Conservation (phyloP, 805 yeast species). For the Ogataea neopini region DNA sequence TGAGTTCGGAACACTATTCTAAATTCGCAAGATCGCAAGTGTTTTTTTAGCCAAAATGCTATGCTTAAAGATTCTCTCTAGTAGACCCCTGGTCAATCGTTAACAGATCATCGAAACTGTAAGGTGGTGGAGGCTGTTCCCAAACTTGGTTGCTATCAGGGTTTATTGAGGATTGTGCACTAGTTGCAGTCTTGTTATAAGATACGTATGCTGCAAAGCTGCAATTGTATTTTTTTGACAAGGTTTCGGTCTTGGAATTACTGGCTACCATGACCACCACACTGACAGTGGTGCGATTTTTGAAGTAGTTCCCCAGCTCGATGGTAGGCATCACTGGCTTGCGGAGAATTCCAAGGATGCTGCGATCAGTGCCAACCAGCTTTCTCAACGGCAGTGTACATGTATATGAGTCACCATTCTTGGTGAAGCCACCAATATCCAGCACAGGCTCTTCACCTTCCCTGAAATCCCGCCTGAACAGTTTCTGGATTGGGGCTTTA, state of each 20-base stretch:
- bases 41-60: no score
- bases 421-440: constrained; percentile 16
- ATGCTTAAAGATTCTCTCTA: no score
- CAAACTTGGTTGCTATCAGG: no score
- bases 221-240: neutral
- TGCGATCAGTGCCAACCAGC: neutral
- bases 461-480: constrained; percentile 7
- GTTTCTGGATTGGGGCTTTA: constrained; percentile 7
- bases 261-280: neutral
- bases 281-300: neutral
- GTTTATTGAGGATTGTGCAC: neutral
- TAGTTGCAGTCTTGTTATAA: neutral
- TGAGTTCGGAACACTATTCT: no score
- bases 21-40: no score
- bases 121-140: neutral
- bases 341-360: neutral
- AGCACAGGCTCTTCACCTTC: constrained; percentile 13
- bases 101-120: neutral
- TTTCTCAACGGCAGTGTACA: neutral
- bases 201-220: neutral
- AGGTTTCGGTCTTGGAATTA: neutral
- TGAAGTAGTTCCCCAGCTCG: neutral
- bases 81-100: no score
- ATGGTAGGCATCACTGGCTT: neutral
- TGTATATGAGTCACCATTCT: neutral